Percentiles rank a stretch among this genome's conserved stretches.
Evolutionary conservation across 495 filamentous ascomycete species (phyloP).

Genomic region (Daldinia bambusicola): DNA sequence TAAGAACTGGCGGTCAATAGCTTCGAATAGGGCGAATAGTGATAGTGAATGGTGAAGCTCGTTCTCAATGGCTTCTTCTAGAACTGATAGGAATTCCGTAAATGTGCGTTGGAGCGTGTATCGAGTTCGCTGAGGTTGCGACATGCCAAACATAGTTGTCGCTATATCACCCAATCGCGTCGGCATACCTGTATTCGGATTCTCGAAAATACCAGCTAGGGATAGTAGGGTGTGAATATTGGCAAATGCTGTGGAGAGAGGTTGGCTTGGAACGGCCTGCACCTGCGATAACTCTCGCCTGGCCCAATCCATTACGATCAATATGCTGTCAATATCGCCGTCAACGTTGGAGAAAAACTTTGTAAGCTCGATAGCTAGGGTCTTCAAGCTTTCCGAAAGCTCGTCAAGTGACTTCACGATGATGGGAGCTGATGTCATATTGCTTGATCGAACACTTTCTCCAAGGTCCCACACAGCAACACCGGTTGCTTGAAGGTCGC

Average conservation of each 20-base stretch:
- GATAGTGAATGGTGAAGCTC: constrained; percentile 80
- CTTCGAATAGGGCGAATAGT: constrained; percentile 85
- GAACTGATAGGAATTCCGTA: constrained; percentile 82
- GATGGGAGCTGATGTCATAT: constrained; percentile 86
- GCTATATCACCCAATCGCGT: constrained; percentile 73
- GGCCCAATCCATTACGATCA: constrained; percentile 95
- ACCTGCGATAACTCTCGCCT: constrained; percentile 76
- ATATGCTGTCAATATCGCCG: constrained; percentile 87
- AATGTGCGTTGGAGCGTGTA: constrained; percentile 85
- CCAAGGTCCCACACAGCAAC: constrained; percentile 93
- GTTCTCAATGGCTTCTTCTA: constrained; percentile 87
- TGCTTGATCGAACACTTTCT: constrained; percentile 85
- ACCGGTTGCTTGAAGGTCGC: constrained; percentile 85
- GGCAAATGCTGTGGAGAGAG: constrained; percentile 72
- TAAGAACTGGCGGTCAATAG: constrained; percentile 86
- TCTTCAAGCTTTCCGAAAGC: constrained; percentile 82
- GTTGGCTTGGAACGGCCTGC: constrained; percentile 59
- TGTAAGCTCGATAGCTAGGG: constrained; percentile 80
- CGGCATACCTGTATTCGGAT: constrained; percentile 64
- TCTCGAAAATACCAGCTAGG: constrained; percentile 74
- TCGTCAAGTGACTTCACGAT: constrained; percentile 87
- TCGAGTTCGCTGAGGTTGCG: constrained; percentile 79
- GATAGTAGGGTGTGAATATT: constrained; percentile 83
- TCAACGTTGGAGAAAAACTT: constrained; percentile 92
- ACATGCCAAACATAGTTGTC: constrained; percentile 79